These are phyloP conservation scores for Alternaria dauci DNA, from an alignment of 2,329 filamentous ascomycete genomes.

Conservation along the genomic window DNA sequence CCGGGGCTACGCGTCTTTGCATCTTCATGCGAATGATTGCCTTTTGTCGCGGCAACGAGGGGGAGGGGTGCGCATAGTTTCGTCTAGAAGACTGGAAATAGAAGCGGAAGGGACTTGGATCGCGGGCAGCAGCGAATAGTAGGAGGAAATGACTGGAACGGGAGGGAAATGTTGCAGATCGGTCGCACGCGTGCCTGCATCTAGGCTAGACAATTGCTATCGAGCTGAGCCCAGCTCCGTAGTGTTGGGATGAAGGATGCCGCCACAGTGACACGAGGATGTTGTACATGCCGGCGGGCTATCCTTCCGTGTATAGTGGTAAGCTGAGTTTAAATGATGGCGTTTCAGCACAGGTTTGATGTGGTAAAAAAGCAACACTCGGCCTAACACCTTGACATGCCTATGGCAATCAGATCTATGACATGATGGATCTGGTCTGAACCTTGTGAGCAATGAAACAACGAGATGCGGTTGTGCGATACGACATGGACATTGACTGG, in stretches of 20 bases:
- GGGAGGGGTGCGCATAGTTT: slow-evolving; percentile 17
- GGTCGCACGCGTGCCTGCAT: slow-evolving; percentile 24
- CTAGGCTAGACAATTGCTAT: slow-evolving; percentile 18
- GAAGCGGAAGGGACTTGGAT: slow-evolving; percentile 18
- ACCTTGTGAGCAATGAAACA: not conserved
- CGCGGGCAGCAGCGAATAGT: slow-evolving; percentile 20
- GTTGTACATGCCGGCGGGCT: slow-evolving; percentile 10
- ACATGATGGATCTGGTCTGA: not conserved
- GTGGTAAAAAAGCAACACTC: slow-evolving; percentile 7
- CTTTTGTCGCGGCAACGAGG: slow-evolving; percentile 15
- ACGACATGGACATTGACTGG: not conserved
- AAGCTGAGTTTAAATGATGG: not conserved
- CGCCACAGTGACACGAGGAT: slow-evolving; percentile 25
- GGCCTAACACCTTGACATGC: not conserved
- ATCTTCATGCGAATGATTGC: slow-evolving; percentile 23
- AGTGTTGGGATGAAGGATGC: slow-evolving; percentile 22
- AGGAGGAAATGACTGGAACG: slow-evolving; percentile 1
- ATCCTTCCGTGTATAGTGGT: slow-evolving; percentile 7
- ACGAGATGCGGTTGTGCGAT: not conserved
- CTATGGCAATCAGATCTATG: not conserved
- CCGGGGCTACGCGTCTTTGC: slow-evolving; percentile 17
- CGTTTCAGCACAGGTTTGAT: slow-evolving; percentile 13
- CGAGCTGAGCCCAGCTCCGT: slow-evolving; percentile 27
- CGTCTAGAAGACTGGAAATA: slow-evolving; percentile 24
- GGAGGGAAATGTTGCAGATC: slow-evolving; percentile 18